Evolutionary conservation across 2,329 filamentous ascomycete species (phyloP).

Genomic region (Colletotrichum acutatum): DNA sequence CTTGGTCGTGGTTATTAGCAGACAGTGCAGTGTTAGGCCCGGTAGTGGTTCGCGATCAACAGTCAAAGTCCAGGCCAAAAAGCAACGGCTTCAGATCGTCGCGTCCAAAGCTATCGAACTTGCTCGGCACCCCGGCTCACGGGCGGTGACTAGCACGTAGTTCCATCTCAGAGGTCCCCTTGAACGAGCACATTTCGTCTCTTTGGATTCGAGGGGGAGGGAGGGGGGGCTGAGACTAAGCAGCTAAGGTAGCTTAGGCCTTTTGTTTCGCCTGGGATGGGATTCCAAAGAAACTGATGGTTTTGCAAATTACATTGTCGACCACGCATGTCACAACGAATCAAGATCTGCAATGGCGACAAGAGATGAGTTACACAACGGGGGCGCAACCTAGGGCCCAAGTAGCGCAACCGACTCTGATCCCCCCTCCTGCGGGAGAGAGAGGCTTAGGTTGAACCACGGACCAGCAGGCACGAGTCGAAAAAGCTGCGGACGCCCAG

Average conservation of each 20-base stretch:
- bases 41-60: neutral
- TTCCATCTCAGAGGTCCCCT: neutral
- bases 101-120: neutral
- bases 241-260: neutral
- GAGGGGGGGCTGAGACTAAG: neutral
- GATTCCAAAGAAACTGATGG: neutral
- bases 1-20: neutral
- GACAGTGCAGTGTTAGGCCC: neutral
- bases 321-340: neutral
- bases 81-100: slow-evolving; percentile 8
- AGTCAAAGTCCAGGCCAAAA: slow-evolving; percentile 6
- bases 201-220: neutral
- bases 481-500: neutral
- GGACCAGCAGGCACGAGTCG: neutral
- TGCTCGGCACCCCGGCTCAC: slow-evolving; percentile 3
- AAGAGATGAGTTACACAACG: neutral
- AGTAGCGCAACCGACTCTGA: neutral
- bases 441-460: neutral
- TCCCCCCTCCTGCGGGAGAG: neutral
- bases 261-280: slow-evolving; percentile 11
- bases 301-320: neutral
- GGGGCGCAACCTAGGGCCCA: neutral
- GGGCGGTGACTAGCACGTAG: neutral
- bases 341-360: neutral
- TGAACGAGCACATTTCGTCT: neutral